Conservation (phyloP, 192 early-diverging fungal genomes). For the Backusella tarrabulga region DNA sequence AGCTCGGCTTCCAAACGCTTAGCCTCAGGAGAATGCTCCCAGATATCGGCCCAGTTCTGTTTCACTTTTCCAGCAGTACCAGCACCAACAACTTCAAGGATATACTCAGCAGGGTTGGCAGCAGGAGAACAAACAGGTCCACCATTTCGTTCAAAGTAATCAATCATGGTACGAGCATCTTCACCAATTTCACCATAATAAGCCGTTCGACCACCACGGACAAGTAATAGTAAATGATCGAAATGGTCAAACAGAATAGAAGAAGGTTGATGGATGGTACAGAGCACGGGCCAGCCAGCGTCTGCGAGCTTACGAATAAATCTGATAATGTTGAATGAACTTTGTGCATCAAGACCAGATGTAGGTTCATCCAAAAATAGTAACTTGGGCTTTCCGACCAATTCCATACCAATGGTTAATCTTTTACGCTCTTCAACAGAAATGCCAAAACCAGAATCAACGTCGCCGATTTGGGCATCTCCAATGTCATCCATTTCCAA, state of each 20-base stretch:
- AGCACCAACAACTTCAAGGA: slow-evolving; percentile 77
- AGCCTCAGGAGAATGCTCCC: slow-evolving; percentile 60
- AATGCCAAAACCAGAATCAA: slow-evolving; percentile 71
- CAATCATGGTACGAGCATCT: slow-evolving; percentile 61
- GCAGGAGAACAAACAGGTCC: slow-evolving; percentile 57
- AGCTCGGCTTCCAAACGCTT: slow-evolving; percentile 45
- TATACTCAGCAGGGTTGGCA: slow-evolving; percentile 86
- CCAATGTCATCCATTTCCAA: slow-evolving; percentile 73
- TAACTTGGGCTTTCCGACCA: slow-evolving; percentile 73
- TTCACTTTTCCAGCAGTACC: slow-evolving; percentile 35
- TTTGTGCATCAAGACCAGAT: slow-evolving; percentile 78
- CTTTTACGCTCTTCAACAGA: slow-evolving; percentile 87
- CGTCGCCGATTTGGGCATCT: slow-evolving; percentile 69
- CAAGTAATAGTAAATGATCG: slow-evolving; percentile 77
- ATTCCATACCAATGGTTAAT: slow-evolving; percentile 82
- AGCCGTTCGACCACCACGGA: slow-evolving; percentile 73
- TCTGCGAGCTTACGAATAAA: slow-evolving; percentile 68
- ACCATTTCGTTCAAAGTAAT: slow-evolving; percentile 75
- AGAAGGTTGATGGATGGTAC: slow-evolving; percentile 86
- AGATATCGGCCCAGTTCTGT: slow-evolving; percentile 73
- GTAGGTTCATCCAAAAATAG: slow-evolving; percentile 92
- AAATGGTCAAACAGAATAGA: slow-evolving; percentile 81
- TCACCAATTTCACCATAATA: slow-evolving; percentile 81
- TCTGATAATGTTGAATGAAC: slow-evolving; percentile 72
- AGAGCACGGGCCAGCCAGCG: slow-evolving; percentile 69